Base-by-base conservation (phyloP, 2,329 filamentous ascomycete species). In the Purpureocillium lavendulum region DNA sequence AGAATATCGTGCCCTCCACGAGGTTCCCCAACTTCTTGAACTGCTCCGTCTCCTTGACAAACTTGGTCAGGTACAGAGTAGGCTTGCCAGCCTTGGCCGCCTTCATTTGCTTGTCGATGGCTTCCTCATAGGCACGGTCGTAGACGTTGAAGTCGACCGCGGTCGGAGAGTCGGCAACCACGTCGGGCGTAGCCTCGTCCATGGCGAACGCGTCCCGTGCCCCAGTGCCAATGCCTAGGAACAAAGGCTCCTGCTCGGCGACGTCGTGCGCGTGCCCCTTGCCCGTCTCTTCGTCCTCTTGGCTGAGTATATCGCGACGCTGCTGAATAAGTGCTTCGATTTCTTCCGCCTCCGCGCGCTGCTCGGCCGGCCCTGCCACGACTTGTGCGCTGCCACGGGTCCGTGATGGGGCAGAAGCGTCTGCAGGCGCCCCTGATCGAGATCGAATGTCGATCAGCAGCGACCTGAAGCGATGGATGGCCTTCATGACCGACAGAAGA, bases 81-180 rank as follows among this genome's bases (percentile, higher is more conserved):
- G 67, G 64, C 38, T 59, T 57, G 34, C 62, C 54, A 13, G 60
- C 55, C 17, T 63, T 57, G 42, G 61, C 66, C 21, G 65, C 53
- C 49, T 61, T 65, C 51, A 96, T 90, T 13, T 82, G 75, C 42
- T 83, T 75, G 21, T 92, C 76, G 62, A 96, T 87, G 44, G 84
- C 77, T 15, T 56, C 55, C 53, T 86, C 79, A 57, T 94, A 96
- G 1, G 90, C 90, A 1, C 75, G 78, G 58, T 94, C 87, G 58
- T 95, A 96, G 42, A 97, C 82, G 54, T 92, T 81, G 50, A 87
- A 87, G 44, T 94, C 87, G 6, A 86, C 84, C 2, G 82, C 83
- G 0, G 82, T 82, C 3, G 90, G 90, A 2, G 86, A 94, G 60
- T 95, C 88, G 24, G 85, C 86, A 31, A 95, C 80, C 4, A 82